Evolutionary conservation across 2,329 filamentous ascomycete genomes (phyloP), one percentile per base, ranked within the genome.

Genomic region (Dothistroma pini): DNA sequence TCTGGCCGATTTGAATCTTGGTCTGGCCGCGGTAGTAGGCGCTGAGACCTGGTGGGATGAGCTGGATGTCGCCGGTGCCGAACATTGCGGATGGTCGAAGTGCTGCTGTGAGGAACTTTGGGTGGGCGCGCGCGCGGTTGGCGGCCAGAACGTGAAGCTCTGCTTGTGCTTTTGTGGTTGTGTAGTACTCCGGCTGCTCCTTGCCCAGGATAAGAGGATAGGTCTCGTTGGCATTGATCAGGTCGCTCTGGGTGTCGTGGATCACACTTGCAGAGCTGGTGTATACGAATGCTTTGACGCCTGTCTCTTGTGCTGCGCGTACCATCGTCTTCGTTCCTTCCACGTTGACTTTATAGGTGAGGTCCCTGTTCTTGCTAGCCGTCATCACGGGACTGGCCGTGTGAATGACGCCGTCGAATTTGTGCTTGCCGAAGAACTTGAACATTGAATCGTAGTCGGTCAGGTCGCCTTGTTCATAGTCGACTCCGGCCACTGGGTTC

Each of bases 261-360:
- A 83, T 75, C 22, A 83, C 77, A 48, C 79, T 81, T 6, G 81
- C 79, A 25, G 76, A 79, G 67, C 79, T 81, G 19, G 81, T 83
- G 68, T 81, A 82, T 16, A 84, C 77, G 62, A 84, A 82, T 2
- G 78, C 80, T 71, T 80, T 82, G 48, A 81, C 79, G 2, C 78
- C 78, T 3, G 75, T 72, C 66, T 81, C 76, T 65, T 79, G 76
- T 34, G 81, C 76, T 14, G 75, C 79, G 61, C 78, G 71, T 25
- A 83, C 68, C 55, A 84, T 69, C 55, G 71, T 79, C 69, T 79
- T 77, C 19, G 80, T 83, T 4, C 81, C 82, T 19, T 78, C 75
- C 16, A 83, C 76, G 58, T 83, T 83, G 66, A 83, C 80, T 67
- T 77, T 79, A 68, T 80, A 76, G 69, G 79, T 78, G 56, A 80